phyloP scores from a whole-genome alignment of 495 filamentous ascomycete species.

The Neurospora cerealis region DNA sequence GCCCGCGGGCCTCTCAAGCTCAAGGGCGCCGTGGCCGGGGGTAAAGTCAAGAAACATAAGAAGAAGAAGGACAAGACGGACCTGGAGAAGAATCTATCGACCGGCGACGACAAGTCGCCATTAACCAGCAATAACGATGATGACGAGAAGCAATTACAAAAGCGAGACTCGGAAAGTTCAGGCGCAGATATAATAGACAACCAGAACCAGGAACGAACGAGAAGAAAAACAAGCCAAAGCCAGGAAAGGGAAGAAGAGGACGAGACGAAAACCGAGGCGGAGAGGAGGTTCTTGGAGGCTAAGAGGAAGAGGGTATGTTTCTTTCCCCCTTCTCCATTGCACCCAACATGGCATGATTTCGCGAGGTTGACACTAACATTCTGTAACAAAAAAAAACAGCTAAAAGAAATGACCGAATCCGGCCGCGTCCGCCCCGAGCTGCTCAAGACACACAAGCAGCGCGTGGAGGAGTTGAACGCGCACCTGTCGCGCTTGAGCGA shows the following conservation, averaged over 20 bases:
- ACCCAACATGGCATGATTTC: background rate
- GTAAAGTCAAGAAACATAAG: constrained; percentile 43
- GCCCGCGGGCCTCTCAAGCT: constrained; percentile 65
- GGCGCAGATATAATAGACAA: background rate
- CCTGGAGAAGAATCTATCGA: constrained; percentile 28
- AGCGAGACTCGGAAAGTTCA: background rate
- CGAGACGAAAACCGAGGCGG: constrained; percentile 71
- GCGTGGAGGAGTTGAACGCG: constrained; percentile 90
- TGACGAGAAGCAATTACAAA: constrained; percentile 8
- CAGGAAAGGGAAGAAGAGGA: constrained; percentile 1
- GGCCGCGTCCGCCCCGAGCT: constrained; percentile 50
- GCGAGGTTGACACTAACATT: background rate
- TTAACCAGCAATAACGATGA: constrained; percentile 4
- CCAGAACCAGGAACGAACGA: constrained; percentile 4
- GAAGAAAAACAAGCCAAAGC: constrained; percentile 7
- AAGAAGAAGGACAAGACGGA: constrained; percentile 42
- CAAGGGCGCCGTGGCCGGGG: constrained; percentile 49
- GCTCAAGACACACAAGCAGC: constrained; percentile 92
- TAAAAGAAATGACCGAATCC: constrained; percentile 53
- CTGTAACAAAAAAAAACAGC: constrained; percentile 29
- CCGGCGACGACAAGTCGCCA: constrained; percentile 1
- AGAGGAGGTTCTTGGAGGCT: constrained; percentile 68
- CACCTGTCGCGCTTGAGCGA: constrained; percentile 87
- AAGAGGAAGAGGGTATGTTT: constrained; percentile 63
- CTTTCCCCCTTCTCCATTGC: background rate